phyloP scores from a whole-genome alignment of 192 early-diverging fungal species.

The Podila horticola region DNA sequence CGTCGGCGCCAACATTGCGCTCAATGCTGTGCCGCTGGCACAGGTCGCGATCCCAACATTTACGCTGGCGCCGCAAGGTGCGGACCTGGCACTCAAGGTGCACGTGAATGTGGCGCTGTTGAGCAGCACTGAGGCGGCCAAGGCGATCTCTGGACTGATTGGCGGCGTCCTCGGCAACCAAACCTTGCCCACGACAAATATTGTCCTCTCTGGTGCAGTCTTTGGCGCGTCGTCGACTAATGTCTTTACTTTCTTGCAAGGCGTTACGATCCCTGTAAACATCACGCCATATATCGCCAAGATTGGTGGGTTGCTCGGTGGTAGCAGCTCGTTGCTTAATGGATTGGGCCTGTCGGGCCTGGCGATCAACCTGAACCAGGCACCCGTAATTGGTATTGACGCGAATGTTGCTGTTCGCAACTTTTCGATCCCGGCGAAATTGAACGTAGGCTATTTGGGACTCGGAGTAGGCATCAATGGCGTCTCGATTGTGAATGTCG shows the following conservation, averaged over 20 bases:
- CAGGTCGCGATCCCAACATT: constrained; percentile 23
- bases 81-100: constrained; percentile 13
- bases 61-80: constrained; percentile 10
- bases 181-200: constrained; percentile 10
- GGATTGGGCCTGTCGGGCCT: constrained; percentile 23
- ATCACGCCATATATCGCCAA: constrained; percentile 29
- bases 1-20: constrained; percentile 26
- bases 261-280: constrained; percentile 30
- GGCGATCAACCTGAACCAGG: constrained; percentile 34
- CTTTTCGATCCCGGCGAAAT: constrained; percentile 14
- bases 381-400: constrained; percentile 39
- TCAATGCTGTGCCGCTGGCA: constrained; percentile 18
- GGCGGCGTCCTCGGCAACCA: constrained; percentile 10
- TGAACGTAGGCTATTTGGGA: constrained; percentile 20
- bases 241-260: constrained; percentile 39
- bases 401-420: constrained; percentile 14
- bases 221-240: constrained; percentile 32
- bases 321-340: constrained; percentile 20
- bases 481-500: constrained; percentile 22
- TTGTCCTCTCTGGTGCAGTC: constrained; percentile 23
- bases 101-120: constrained; percentile 21
- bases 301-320: constrained; percentile 5
- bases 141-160: constrained; percentile 21
- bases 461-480: constrained; percentile 19
- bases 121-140: constrained; percentile 13